Conservation (phyloP, 257 asterid genomes). For the Rubia yunnanensis region DNA sequence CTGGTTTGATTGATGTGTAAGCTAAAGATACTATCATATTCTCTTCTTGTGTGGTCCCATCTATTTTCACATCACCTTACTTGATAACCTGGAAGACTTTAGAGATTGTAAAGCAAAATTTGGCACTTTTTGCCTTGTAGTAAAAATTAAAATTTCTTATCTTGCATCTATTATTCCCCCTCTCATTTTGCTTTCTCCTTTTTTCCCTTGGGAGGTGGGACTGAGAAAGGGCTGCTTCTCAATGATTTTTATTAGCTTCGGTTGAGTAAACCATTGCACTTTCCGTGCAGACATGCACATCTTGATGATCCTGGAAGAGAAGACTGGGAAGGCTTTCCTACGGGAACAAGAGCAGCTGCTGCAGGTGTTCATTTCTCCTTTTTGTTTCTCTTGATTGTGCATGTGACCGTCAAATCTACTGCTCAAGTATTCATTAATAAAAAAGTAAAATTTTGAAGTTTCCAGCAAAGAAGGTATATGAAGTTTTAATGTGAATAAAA, state of each 20-base stretch:
- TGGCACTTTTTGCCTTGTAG: not conserved
- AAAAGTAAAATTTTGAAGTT: not conserved
- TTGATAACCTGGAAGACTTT: not conserved
- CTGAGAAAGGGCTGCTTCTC: not conserved
- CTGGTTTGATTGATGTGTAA: conserved; percentile 1
- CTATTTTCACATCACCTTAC: not conserved
- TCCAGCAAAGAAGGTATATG: not conserved
- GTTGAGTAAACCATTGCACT: not conserved
- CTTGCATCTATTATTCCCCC: not conserved
- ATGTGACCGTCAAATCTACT: not conserved
- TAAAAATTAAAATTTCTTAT: not conserved
- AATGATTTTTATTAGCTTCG: not conserved
- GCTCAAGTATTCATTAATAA: not conserved
- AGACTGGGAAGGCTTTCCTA: conserved; percentile 1
- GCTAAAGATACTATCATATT: not conserved
- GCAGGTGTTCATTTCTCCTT: conserved; percentile 44
- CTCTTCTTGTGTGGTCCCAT: not conserved
- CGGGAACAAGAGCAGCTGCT: conserved; percentile 70
- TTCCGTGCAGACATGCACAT: not conserved
- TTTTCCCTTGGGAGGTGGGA: not conserved
- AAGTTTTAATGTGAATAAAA: not conserved
- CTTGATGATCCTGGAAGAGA: conserved; percentile 1
- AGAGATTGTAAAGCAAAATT: not conserved
- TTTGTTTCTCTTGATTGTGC: not conserved
- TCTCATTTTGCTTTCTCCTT: not conserved